These are phyloP conservation scores for Colletotrichum falcatum DNA, from an alignment of 2,329 filamentous ascomycete species.

Conservation along the genomic window DNA sequence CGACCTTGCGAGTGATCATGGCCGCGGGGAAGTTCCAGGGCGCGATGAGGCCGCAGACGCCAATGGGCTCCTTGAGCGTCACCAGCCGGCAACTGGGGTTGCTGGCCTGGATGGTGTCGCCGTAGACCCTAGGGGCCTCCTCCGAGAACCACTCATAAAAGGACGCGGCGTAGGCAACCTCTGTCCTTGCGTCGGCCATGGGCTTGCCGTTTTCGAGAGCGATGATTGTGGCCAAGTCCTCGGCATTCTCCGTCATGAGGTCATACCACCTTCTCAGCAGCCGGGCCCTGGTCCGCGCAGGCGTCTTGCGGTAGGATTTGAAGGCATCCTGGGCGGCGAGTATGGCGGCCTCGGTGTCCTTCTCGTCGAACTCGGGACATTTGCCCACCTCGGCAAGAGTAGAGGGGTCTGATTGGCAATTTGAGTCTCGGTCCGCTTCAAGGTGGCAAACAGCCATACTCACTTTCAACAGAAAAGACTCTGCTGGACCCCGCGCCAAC, in stretches of 20 bases:
- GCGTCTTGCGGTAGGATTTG: constrained; percentile 69
- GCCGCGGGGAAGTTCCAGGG: constrained; percentile 77
- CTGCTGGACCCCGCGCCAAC: constrained; percentile 76
- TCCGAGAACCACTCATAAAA: constrained; percentile 76
- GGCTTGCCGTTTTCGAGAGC: constrained; percentile 81
- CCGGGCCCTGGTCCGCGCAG: constrained; percentile 69
- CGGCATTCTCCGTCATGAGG: constrained; percentile 73
- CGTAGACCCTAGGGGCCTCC: constrained; percentile 70
- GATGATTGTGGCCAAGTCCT: constrained; percentile 75
- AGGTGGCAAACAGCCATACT: not conserved
- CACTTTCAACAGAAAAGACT: constrained; percentile 78
- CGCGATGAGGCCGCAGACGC: constrained; percentile 80
- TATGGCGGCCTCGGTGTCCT: constrained; percentile 78
- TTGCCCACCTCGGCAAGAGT: constrained; percentile 75
- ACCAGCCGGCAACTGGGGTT: constrained; percentile 67
- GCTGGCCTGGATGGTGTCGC: constrained; percentile 70
- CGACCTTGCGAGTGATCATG: constrained; percentile 74
- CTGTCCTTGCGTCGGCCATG: constrained; percentile 68
- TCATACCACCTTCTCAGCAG: constrained; percentile 75
- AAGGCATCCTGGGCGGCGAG: constrained; percentile 74
- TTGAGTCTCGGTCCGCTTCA: constrained; percentile 2
- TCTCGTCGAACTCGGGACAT: constrained; percentile 77
- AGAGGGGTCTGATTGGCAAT: constrained; percentile 71
- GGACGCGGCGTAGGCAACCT: constrained; percentile 68
- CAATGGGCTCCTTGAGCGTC: constrained; percentile 80